Base-by-base conservation (phyloP, 306 rosid species). In the Ammopiptanthus mongolicus region DNA sequence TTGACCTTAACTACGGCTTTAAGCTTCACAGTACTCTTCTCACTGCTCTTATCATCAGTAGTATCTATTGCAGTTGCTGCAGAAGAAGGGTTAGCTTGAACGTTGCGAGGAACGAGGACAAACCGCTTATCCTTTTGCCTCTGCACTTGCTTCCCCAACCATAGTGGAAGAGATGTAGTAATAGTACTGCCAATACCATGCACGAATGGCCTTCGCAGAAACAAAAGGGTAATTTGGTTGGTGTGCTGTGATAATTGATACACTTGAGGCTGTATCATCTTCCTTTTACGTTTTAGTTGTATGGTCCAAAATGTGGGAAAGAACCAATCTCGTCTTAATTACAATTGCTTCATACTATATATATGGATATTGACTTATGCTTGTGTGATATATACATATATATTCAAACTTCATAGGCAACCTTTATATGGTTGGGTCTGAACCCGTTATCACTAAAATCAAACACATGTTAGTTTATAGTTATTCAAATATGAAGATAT, bases 1-100 rank as follows among this genome's bases (percentile, higher is more conserved):
- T 79, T 76, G 0, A 85, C 86, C 18, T 69, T 79, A 8, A 85
- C 83, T 8, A 47, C 52, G 21, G 78, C 84, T 58, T 76, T 76
- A 19, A 85, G 59, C 11, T 41, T 76, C 22, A 69, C 17, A 0
- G 11, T 17, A 29, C 18, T 63, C 5, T 39, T 74, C 8, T 79
- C 50, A 4, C 25, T 21, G 2, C 0, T 65, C 12, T 50, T 10
- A 8, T 28, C 75, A 37, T 7, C 7, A 39, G 46, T 39, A 41
- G 6, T 33, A 0, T 21, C 62, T 21, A 8, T 46, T 10, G 18
- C n/a, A 2, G 63, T 25, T 22, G 55, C 21, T 22, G 55, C 21
- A 1, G 65, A 19, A 8, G n/a, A 34, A 15, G 74, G 18, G 37
- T 48, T 58, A 12, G 73, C 53, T 34, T 73, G 68, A 53, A 65